Evolutionary conservation across 257 asterid species (phyloP).

Genomic region (Knoxia roxburghii): DNA sequence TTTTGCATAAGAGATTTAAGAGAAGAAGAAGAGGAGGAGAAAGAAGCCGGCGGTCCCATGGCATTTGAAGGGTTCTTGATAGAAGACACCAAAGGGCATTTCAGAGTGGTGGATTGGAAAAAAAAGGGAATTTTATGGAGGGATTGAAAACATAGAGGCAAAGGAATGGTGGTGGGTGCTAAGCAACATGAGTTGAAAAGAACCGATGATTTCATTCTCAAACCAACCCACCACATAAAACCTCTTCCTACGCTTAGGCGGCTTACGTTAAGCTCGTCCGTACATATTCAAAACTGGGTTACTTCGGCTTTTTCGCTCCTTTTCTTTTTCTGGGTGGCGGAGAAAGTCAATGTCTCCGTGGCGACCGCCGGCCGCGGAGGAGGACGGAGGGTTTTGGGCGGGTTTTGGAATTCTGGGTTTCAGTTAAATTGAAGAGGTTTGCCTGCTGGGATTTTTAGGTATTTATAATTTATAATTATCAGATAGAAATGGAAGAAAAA

Average conservation of each 20-base stretch:
- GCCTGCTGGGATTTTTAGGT: too few relatives aligned
- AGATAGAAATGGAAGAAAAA: too few relatives aligned
- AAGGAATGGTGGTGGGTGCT: conserved; percentile 27
- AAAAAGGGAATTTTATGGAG: conserved; percentile 15
- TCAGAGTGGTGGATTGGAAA: conserved; percentile 21
- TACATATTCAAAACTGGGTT: neutral
- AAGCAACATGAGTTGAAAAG: conserved; percentile 29
- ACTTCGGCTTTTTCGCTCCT: too few relatives aligned
- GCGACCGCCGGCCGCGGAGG: neutral
- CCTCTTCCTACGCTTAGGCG: too few relatives aligned
- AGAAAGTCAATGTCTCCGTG: neutral
- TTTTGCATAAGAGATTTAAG: conserved; percentile 25
- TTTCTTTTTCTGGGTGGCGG: neutral
- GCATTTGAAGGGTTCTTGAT: neutral
- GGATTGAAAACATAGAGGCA: conserved; percentile 25
- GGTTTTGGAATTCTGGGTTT: too few relatives aligned
- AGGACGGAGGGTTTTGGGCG: neutral
- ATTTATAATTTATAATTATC: too few relatives aligned
- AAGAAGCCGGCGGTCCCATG: conserved; percentile 4
- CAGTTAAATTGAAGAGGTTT: too few relatives aligned
- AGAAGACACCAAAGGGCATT: neutral
- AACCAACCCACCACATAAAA: conserved; percentile 13
- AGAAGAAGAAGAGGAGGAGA: conserved; percentile 27
- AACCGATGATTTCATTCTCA: conserved; percentile 56
- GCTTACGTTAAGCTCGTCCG: neutral